Evolutionary conservation across 106 monocot genomes (phyloP).

Genomic region (Dactylorhiza incarnata): DNA sequence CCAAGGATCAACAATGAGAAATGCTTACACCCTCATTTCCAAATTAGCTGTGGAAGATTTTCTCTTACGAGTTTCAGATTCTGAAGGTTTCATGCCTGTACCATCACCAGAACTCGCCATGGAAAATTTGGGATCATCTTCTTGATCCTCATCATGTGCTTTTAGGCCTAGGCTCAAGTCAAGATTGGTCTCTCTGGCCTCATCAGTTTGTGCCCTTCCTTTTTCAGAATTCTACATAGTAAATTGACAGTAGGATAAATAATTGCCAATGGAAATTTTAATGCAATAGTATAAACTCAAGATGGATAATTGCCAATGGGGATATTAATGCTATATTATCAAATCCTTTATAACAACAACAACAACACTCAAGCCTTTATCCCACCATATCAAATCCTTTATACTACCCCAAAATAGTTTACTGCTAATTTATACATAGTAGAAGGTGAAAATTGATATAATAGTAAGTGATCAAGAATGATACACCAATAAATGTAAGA

Average conservation of each 20-base stretch:
- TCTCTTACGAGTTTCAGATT: too few species aligned
- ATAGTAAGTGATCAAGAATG: too few species aligned
- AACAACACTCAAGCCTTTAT: too few species aligned
- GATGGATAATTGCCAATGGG: background rate
- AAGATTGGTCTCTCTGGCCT: conserved; percentile 10
- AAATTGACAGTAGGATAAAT: background rate
- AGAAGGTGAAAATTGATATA: too few species aligned
- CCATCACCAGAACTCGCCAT: background rate
- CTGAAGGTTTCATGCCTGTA: background rate
- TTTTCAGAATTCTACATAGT: background rate
- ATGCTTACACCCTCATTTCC: conserved; percentile 10
- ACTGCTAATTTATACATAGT: too few species aligned
- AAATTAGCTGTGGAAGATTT: background rate
- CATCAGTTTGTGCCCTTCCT: background rate
- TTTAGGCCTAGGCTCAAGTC: conserved; percentile 6
- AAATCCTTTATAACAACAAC: too few species aligned
- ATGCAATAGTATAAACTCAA: background rate
- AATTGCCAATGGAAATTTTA: background rate
- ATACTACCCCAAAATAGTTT: too few species aligned
- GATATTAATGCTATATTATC: background rate
- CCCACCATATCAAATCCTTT: too few species aligned
- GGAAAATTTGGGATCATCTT: conserved; percentile 2
- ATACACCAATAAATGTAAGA: too few species aligned
- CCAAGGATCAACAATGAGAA: background rate
- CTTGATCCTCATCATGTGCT: conserved; percentile 1